phyloP scores from a whole-genome alignment of 306 rosid species.

The Quercus rubra region DNA sequence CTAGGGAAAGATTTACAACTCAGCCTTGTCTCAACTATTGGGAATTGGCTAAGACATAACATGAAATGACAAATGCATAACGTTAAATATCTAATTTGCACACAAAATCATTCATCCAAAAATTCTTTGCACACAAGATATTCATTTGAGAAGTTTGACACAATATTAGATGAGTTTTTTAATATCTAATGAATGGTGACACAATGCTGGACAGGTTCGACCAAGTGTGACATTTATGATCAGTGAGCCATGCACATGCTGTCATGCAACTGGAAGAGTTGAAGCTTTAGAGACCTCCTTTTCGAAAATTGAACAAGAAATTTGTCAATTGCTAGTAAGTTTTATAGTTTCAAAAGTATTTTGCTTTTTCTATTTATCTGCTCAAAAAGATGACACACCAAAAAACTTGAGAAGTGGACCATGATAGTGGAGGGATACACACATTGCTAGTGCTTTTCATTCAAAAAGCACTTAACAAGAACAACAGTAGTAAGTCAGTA shows the following conservation, averaged over 20 bases:
- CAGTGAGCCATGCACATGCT: constrained; percentile 87
- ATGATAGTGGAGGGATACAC: neutral
- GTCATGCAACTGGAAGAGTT: constrained; percentile 97
- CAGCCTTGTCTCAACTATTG: constrained; percentile 4
- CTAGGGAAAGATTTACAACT: constrained; percentile 13
- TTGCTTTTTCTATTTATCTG: neutral
- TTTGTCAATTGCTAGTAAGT: constrained; percentile 84
- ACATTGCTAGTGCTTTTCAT: neutral
- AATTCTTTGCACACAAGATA: neutral
- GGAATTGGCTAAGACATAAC: constrained; percentile 8
- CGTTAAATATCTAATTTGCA: neutral
- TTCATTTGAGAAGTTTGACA: neutral
- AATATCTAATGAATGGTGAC: constrained; percentile 23
- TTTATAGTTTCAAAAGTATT: neutral
- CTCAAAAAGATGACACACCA: neutral
- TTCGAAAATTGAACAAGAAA: constrained; percentile 95
- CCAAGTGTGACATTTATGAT: constrained; percentile 98
- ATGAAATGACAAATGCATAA: neutral
- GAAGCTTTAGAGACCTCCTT: constrained; percentile 95
- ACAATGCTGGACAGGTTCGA: constrained; percentile 68
- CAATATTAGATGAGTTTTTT: neutral
- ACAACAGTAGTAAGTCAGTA: neutral
- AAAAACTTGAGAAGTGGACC: neutral
- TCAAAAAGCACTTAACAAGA: neutral
- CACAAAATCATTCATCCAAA: neutral